Evolutionary conservation across 2,329 filamentous ascomycete genomes (phyloP).

Genomic region (Magnaporthiopsis rhizophila): DNA sequence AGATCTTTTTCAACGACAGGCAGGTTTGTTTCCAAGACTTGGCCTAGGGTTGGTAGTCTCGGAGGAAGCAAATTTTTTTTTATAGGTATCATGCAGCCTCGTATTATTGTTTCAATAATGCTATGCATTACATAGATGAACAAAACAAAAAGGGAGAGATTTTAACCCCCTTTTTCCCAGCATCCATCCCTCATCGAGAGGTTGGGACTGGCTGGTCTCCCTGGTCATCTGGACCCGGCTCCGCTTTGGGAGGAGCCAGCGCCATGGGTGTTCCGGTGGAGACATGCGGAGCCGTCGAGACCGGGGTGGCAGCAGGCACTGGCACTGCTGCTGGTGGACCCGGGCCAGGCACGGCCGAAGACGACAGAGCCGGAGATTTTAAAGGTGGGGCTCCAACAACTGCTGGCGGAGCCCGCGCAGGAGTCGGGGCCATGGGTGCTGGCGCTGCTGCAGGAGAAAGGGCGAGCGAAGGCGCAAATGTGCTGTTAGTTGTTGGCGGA

Average conservation of each 20-base stretch:
- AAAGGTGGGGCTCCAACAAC: not conserved
- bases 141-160: not conserved
- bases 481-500: not conserved
- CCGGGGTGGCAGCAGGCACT: not conserved
- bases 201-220: not conserved
- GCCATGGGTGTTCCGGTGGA: conserved; percentile 1
- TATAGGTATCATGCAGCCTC: not conserved
- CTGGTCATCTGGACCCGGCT: not conserved
- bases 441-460: not conserved
- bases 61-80: not conserved
- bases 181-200: not conserved
- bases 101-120: not conserved
- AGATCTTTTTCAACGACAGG: too few species aligned
- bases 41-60: too few species aligned
- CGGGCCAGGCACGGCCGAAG: not conserved
- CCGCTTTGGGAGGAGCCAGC: not conserved
- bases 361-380: not conserved
- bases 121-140: not conserved
- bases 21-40: too few species aligned
- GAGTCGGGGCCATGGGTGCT: not conserved
- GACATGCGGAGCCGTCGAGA: not conserved
- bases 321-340: not conserved
- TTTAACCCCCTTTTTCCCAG: not conserved
- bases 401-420: not conserved
- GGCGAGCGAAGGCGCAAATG: not conserved